Percentiles rank a stretch among this genome's conserved stretches.
These are phyloP conservation scores for Chenopodium berlandieri DNA, from an alignment of 148 eudicot species.

Conservation along the genomic window DNA sequence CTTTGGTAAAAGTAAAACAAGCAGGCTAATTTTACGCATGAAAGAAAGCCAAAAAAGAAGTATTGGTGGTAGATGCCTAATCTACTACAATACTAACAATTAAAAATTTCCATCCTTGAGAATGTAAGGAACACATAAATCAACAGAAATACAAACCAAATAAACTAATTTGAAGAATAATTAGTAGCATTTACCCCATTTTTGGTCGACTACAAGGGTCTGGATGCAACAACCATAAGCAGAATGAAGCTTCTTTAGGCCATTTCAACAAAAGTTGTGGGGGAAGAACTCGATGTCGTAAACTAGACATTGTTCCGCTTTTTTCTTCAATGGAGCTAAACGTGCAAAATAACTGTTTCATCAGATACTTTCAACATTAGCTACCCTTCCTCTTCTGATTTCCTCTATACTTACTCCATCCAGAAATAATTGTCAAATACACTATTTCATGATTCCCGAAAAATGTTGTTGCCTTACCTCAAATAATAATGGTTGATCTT, in stretches of 20 bases:
- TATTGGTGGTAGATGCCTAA: not conserved
- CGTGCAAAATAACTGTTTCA: constrained; percentile 76
- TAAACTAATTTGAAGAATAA: not conserved
- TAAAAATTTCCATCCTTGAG: not conserved
- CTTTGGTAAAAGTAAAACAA: too few relatives aligned
- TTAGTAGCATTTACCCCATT: constrained; percentile 48
- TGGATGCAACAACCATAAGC: constrained; percentile 96
- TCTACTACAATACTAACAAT: not conserved
- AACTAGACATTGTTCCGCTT: constrained; percentile 77
- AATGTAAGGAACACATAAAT: not conserved
- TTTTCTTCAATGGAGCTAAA: constrained; percentile 80
- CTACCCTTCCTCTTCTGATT: not conserved
- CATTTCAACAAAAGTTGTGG: constrained; percentile 84
- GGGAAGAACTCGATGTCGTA: constrained; percentile 94
- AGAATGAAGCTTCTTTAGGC: constrained; percentile 99
- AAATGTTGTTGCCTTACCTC: not conserved
- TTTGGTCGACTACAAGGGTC: constrained; percentile 84
- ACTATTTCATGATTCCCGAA: not conserved
- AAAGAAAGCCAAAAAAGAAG: not conserved
- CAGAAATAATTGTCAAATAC: not conserved
- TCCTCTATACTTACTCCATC: not conserved
- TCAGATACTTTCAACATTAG: constrained; percentile 21
- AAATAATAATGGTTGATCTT: not conserved
- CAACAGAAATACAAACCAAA: not conserved
- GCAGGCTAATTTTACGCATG: too few relatives aligned